Percentiles rank a stretch among this genome's conserved stretches.
phyloP scores from a whole-genome alignment of 345 rosid species.

The Brassica carinata region DNA sequence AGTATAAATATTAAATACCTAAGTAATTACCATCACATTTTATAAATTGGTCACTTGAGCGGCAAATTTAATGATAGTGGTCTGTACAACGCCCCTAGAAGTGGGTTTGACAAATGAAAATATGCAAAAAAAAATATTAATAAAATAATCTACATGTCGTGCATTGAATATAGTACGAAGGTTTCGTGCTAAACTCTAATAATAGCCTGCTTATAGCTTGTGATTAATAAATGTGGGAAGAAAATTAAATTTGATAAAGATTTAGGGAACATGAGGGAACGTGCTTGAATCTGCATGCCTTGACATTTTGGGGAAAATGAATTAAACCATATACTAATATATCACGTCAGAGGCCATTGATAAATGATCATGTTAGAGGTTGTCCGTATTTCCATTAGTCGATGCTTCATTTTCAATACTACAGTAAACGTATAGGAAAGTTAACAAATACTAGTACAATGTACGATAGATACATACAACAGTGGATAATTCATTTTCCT shows the following conservation, averaged over 20 bases:
- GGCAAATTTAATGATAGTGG: slow-evolving; percentile 26
- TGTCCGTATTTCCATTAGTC: background rate
- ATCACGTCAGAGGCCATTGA: slow-evolving; percentile 27
- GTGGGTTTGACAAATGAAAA: slow-evolving; percentile 25
- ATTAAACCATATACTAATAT: slow-evolving; percentile 22
- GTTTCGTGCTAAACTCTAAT: slow-evolving; percentile 20
- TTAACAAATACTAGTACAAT: slow-evolving; percentile 2
- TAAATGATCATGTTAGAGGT: slow-evolving; percentile 8
- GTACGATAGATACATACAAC: background rate
- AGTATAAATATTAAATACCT: background rate
- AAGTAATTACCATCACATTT: background rate
- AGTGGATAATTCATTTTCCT: background rate
- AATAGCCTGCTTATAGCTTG: slow-evolving; percentile 30
- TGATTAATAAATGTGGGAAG: slow-evolving; percentile 2
- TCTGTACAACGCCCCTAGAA: slow-evolving; percentile 31
- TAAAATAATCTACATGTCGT: slow-evolving; percentile 30
- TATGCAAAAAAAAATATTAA: background rate
- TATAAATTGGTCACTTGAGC: background rate
- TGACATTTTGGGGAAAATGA: slow-evolving; percentile 33
- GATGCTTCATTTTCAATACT: background rate
- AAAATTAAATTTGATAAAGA: slow-evolving; percentile 27
- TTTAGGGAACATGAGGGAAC: slow-evolving; percentile 41
- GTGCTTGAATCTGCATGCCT: slow-evolving; percentile 42
- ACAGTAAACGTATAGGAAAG: background rate
- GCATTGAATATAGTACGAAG: slow-evolving; percentile 33